These are phyloP conservation scores for Boletus vermiculosoides DNA, from an alignment of 768 basidiomycete species.

Conservation along the genomic window DNA sequence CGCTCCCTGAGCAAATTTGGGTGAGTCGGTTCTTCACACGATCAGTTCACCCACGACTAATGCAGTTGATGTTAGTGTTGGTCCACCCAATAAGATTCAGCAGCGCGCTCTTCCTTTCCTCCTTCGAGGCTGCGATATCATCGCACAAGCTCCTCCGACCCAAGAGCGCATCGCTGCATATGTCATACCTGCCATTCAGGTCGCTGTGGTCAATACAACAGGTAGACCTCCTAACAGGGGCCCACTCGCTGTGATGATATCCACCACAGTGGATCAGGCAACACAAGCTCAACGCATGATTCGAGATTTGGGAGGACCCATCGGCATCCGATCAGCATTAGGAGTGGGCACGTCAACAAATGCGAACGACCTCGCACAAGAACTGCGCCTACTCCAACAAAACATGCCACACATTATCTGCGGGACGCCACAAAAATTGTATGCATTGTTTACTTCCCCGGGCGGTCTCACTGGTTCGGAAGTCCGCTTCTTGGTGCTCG, in stretches of 20 bases:
- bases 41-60: conserved; percentile 16
- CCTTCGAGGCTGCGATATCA: conserved; percentile 91
- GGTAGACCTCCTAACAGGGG: conserved; percentile 65
- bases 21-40: conserved; percentile 45
- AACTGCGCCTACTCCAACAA: conserved; percentile 81
- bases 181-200: conserved; percentile 86
- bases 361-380: conserved; percentile 62
- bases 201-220: conserved; percentile 64
- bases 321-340: conserved; percentile 88
- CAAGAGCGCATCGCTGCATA: conserved; percentile 98
- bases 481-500: conserved; percentile 90
- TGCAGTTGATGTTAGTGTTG: conserved; percentile 55
- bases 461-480: conserved; percentile 79
- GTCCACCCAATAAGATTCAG: conserved; percentile 98
- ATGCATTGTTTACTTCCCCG: conserved; percentile 82
- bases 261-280: conserved; percentile 98
- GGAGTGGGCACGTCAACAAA: conserved; percentile 77
- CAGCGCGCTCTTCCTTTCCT: conserved; percentile 95
- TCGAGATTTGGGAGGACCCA: conserved; percentile 88
- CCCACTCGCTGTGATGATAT: conserved; percentile 85
- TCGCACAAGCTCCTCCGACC: conserved; percentile 97
- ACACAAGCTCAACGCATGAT: conserved; percentile 96
- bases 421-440: conserved; percentile 94
- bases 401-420: conserved; percentile 95
- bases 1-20: conserved; percentile 91